These are phyloP conservation scores for Bipolaris victoriae DNA, from an alignment of 2,329 filamentous ascomycete species.

Conservation along the genomic window DNA sequence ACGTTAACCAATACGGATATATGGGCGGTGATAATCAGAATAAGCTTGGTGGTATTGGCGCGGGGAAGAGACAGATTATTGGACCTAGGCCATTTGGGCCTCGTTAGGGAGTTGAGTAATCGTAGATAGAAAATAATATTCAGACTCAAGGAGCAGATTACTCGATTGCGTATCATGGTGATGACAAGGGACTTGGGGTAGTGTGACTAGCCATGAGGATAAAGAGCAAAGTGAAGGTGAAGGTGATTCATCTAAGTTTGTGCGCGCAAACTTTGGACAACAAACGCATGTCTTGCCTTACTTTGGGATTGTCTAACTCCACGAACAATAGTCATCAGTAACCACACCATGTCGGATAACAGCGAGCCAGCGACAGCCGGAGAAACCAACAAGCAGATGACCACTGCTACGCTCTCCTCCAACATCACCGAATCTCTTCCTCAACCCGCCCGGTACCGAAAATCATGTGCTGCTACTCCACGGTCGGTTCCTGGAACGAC, in stretches of 20 bases:
- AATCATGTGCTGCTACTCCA: background rate
- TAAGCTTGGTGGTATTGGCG: constrained; percentile 61
- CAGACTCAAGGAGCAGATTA: background rate
- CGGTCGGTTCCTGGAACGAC: background rate
- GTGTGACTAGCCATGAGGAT: background rate
- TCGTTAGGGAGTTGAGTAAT: constrained; percentile 3
- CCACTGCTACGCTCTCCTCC: background rate
- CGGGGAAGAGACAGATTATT: constrained; percentile 77
- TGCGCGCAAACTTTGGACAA: background rate
- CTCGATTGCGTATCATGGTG: background rate
- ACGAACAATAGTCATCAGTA: too few species aligned
- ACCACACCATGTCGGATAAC: too few species aligned
- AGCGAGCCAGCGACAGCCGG: too few species aligned
- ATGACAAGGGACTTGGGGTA: background rate
- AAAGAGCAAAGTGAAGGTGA: background rate
- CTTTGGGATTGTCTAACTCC: too few species aligned
- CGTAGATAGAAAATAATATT: background rate
- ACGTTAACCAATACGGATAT: constrained; percentile 77
- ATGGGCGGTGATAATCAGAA: constrained; percentile 79
- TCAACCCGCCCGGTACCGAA: background rate
- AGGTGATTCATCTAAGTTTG: background rate
- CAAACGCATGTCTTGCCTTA: too few species aligned
- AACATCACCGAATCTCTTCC: background rate
- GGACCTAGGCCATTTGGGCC: constrained; percentile 69
- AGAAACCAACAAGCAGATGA: background rate